Evolutionary conservation across 208 protist genomes (phyloP).

Genomic region (Trypanosoma vivax): DNA sequence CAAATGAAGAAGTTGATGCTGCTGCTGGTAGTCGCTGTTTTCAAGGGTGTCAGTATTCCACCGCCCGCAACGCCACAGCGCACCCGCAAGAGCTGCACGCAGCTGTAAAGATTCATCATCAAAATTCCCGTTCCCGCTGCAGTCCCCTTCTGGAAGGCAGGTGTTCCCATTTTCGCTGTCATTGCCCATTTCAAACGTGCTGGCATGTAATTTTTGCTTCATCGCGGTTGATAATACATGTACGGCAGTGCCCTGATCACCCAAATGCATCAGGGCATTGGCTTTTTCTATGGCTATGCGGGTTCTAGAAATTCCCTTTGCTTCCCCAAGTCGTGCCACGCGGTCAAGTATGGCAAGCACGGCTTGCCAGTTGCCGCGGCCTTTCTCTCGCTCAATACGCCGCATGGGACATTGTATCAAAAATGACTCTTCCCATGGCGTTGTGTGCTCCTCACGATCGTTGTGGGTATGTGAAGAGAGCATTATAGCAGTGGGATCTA

Average conservation of each 20-base stretch:
- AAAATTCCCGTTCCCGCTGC: slow-evolving; percentile 1
- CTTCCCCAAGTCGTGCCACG: not conserved
- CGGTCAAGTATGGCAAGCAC: slow-evolving; percentile 33
- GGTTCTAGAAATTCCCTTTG: not conserved
- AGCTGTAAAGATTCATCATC: slow-evolving; percentile 5
- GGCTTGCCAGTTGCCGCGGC: slow-evolving; percentile 21
- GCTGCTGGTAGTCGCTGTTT: not conserved
- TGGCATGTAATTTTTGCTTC: not conserved
- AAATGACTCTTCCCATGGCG: slow-evolving; percentile 23
- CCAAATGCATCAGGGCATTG: slow-evolving; percentile 21
- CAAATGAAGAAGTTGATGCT: slow-evolving; percentile 16
- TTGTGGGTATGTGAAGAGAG: not conserved
- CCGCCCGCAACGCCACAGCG: slow-evolving; percentile 39
- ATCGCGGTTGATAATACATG: slow-evolving; percentile 15
- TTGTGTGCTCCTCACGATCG: slow-evolving; percentile 1
- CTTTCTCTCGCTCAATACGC: slow-evolving; percentile 20
- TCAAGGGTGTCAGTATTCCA: slow-evolving; percentile 21
- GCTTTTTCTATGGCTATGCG: slow-evolving; percentile 18
- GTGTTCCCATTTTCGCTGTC: not conserved
- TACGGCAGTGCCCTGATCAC: slow-evolving; percentile 8
- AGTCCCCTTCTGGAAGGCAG: not conserved
- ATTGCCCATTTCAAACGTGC: not conserved
- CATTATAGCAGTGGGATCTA: not conserved
- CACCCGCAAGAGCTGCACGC: slow-evolving; percentile 31
- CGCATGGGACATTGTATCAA: slow-evolving; percentile 17